These are phyloP conservation scores for Pavlovales sp. DNA, from an alignment of 208 protist genomes.

Conservation along the genomic window DNA sequence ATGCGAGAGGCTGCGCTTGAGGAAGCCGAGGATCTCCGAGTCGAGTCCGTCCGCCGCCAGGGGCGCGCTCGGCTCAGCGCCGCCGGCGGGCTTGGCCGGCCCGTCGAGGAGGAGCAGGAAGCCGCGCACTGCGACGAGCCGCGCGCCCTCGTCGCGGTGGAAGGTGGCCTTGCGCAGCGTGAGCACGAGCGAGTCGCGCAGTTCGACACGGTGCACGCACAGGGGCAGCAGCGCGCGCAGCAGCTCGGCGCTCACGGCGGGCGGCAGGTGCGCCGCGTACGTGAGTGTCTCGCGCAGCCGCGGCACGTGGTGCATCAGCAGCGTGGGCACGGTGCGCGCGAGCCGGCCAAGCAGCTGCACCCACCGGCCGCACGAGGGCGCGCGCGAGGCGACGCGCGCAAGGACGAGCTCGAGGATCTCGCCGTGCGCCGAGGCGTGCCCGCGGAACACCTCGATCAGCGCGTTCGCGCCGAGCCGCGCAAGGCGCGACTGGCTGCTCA, in stretches of 20 bases:
- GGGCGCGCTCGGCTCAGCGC: no score
- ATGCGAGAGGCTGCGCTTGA: background rate
- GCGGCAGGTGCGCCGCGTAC: background rate
- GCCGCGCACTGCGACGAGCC: background rate
- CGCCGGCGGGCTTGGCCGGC: no score
- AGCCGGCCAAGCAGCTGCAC: background rate
- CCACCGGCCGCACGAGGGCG: background rate
- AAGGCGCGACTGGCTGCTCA: background rate
- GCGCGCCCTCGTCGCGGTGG: background rate
- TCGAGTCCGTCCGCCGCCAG: background rate
- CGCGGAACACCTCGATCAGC: background rate
- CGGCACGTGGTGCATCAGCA: background rate
- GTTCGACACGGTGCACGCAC: background rate
- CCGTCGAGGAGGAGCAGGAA: background rate
- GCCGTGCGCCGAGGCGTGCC: background rate
- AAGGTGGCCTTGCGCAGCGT: background rate
- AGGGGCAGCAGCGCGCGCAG: background rate
- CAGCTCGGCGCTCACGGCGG: background rate
- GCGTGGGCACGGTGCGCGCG: background rate
- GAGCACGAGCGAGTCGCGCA: background rate
- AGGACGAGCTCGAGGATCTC: background rate
- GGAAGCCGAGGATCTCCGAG: background rate
- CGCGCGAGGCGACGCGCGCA: background rate
- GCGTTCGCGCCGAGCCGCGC: background rate
- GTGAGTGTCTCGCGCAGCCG: background rate